Conservation (phyloP, 768 basidiomycete species). For the Amanita muscaria region DNA sequence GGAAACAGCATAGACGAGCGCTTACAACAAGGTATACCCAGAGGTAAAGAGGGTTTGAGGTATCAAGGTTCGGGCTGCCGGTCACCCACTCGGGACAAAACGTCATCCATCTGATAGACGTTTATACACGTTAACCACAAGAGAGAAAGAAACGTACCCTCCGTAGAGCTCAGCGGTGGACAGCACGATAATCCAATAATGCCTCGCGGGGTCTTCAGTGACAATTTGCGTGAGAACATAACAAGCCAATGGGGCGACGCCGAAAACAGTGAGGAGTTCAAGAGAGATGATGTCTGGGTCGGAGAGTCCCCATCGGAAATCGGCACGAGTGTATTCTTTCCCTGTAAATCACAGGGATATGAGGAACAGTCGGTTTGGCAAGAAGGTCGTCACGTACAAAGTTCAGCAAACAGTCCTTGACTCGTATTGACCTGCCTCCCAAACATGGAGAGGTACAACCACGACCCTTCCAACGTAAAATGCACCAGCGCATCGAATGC, state of each 20-base stretch:
- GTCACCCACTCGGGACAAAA: constrained; percentile 84
- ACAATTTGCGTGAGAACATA: constrained; percentile 62
- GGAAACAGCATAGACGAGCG: constrained; percentile 11
- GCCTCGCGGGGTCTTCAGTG: constrained; percentile 53
- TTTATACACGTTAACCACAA: too few relatives aligned
- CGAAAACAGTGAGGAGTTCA: constrained; percentile 76
- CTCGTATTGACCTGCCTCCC: constrained; percentile 66
- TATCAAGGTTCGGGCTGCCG: constrained; percentile 63
- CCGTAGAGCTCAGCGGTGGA: constrained; percentile 75
- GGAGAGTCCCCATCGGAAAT: constrained; percentile 72
- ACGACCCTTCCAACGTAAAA: constrained; percentile 72
- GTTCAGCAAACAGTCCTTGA: constrained; percentile 56
- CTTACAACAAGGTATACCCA: constrained; percentile 79
- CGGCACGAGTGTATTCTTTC: constrained; percentile 76
- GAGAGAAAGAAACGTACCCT: constrained; percentile 33
- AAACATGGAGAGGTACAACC: constrained; percentile 69
- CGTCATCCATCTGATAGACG: constrained; percentile 65
- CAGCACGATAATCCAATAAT: constrained; percentile 76
- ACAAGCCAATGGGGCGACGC: constrained; percentile 65
- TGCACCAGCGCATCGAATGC: constrained; percentile 78
- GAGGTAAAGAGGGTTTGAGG: constrained; percentile 58
- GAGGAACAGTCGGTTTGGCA: background rate
- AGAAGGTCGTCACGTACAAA: constrained; percentile 47
- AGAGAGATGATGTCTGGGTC: constrained; percentile 78
- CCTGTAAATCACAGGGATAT: constrained; percentile 30